Base-by-base conservation (phyloP, 164 flowering plant species). In the Litsea cubeba region DNA sequence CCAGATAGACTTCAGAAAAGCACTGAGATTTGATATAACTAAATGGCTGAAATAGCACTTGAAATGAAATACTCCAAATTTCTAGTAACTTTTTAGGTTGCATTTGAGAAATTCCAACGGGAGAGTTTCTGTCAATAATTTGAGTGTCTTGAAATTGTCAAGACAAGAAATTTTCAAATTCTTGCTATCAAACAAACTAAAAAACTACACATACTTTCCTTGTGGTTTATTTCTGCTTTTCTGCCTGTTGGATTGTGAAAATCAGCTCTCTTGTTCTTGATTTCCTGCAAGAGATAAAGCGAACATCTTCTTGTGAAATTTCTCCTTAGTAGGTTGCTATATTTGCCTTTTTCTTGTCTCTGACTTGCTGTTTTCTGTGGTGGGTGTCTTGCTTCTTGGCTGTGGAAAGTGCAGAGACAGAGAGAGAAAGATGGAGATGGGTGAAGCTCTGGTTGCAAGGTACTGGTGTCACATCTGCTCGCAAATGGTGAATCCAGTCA, bases 401-500 rank as follows among this genome's bases (percentile, higher is more conserved):
- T 22, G 62, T 18, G 25, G 49, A 5, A 3, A 23, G 26, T 35
- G 57, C 7, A 70, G 60, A 62, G 64, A 18, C 24, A 63, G 25
- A 65, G 62, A 68, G 62, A 68, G 18, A 57, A n/a, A 30, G 51
- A 51, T 20, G 69, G 74, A 64, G 68, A 91, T 91, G 91, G 96
- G 82, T 65, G 96, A 87, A 69, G 82, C 83, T 62, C 70, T 77
- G 76, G 82, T 77, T 23, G 73, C 79, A n/a, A 79, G 90, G 69
- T 93, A 88, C 32, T 93, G 94, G 97, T 93, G 96, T 77, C 84
- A 93, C 72, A 75, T 78, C 87, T 93, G 97, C 77, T 82, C 87
- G 10, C 93, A 82, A 60, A 71, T 81, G 76, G 93, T 93, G 79
- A 83, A 79, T 67, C 94, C 94, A 15, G 72, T 89, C 46, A 68